phyloP scores from a whole-genome alignment of 208 protist genomes.

The Trypanosoma avium region DNA sequence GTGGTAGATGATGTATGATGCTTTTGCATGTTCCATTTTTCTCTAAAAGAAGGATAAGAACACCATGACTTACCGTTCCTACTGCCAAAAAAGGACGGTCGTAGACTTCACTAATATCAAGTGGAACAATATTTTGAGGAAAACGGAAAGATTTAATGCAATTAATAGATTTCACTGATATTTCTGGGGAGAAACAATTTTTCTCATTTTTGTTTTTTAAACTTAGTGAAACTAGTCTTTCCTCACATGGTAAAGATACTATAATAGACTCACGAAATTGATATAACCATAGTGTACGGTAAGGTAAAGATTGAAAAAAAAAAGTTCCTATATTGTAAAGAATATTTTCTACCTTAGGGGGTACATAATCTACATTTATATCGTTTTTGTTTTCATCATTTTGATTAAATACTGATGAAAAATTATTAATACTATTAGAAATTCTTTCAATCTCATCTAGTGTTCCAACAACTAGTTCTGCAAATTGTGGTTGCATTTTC shows the following conservation, averaged over 20 bases:
- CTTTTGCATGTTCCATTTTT: slow-evolving; percentile 24
- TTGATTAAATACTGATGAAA: neutral
- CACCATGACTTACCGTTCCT: slow-evolving; percentile 68
- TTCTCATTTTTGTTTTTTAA: neutral
- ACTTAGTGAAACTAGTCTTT: slow-evolving; percentile 59
- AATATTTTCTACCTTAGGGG: neutral
- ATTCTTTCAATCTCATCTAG: slow-evolving; percentile 31
- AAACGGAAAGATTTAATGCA: slow-evolving; percentile 35
- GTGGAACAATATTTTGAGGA: slow-evolving; percentile 58
- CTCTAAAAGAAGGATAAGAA: slow-evolving; percentile 53
- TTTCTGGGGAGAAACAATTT: neutral
- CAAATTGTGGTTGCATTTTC: slow-evolving; percentile 19
- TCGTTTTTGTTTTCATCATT: neutral
- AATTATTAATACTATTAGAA: slow-evolving; percentile 10
- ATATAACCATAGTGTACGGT: slow-evolving; percentile 56
- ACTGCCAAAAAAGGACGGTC: slow-evolving; percentile 56
- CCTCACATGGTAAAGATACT: slow-evolving; percentile 74
- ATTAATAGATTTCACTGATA: slow-evolving; percentile 11
- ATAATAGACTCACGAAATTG: slow-evolving; percentile 35
- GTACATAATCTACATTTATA: neutral
- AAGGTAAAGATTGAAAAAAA: slow-evolving; percentile 61
- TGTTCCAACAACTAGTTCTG: slow-evolving; percentile 61
- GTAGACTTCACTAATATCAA: slow-evolving; percentile 63
- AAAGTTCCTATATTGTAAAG: slow-evolving; percentile 17
- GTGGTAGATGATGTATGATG: slow-evolving; percentile 38